Base-by-base conservation (phyloP, 2,329 filamentous ascomycete species). In the Exophiala phaeomuriformis region DNA sequence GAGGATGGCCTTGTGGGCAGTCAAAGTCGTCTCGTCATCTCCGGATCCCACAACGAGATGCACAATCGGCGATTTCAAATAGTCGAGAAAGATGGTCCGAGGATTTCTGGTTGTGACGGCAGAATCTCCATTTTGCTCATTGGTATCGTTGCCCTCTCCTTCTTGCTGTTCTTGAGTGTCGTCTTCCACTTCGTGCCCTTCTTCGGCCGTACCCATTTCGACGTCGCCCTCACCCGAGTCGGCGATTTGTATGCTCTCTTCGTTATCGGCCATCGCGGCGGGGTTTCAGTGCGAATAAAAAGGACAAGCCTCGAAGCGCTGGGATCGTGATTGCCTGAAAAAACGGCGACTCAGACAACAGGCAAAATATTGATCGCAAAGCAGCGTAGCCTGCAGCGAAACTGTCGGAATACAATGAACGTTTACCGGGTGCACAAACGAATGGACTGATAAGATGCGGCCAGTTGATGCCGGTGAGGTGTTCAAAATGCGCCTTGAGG, bases 1-100 rank as follows among this genome's bases (percentile, higher is more conserved):
- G 35, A 97, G 76, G 29, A 96, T 77, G 2, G 76, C 83, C 71
- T 95, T 85, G 69, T 96, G 90, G 4, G 88, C 88, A 28, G 82
- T 84, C 54, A 96, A 77, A 32, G 82, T 75, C 6, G 81, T 82
- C 63, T 80, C 76, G 1, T 72, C 68, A 3, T 82, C 80, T 52
- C 77, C 82, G 45, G 71, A 70, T 8, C 85, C 85, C 19, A 89
- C 75, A n/a, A 82, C 65, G 30, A 90, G 70, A 10, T 82, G 81
- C 32, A 90, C 80, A 7, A 88, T 75, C 0, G 86, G 85, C 58
- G 84, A 88, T 58, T 75, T 78, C 27, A 90, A 75, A 63, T 85
- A 86, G n/a, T 64, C 61, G 44, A 63, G 57, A 43, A 64, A 64
- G 12, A 56, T 41, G 12, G 61, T 59, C 37, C 59, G 61, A 19